Evolutionary conservation across 306 rosid species (phyloP).

Genomic region (Alnus rubra): DNA sequence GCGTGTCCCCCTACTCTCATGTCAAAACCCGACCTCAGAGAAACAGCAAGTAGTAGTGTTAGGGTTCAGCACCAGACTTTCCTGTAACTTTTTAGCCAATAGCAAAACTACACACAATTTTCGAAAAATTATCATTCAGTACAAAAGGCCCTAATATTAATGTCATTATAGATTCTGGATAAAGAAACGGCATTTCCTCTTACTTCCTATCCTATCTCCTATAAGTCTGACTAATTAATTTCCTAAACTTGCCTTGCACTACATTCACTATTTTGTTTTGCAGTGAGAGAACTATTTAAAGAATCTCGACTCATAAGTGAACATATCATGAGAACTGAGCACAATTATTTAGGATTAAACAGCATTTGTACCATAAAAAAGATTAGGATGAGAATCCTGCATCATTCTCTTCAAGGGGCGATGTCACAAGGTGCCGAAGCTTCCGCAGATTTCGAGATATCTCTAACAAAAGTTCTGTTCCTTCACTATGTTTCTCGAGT

Average conservation of each 20-base stretch:
- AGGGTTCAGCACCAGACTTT: neutral
- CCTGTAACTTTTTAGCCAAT: neutral
- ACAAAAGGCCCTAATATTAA: neutral
- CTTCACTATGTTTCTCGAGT: slow-evolving; percentile 48
- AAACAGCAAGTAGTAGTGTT: neutral
- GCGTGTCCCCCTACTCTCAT: too few species aligned
- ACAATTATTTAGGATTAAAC: slow-evolving; percentile 2
- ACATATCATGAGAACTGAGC: slow-evolving; percentile 11
- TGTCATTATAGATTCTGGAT: neutral
- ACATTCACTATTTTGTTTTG: neutral
- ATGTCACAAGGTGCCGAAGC: slow-evolving; percentile 42
- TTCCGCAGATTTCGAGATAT: slow-evolving; percentile 49
- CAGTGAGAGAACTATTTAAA: neutral
- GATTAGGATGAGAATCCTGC: slow-evolving; percentile 18
- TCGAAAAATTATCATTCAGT: neutral
- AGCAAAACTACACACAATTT: neutral
- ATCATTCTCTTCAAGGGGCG: slow-evolving; percentile 22
- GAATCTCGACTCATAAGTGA: slow-evolving; percentile 13
- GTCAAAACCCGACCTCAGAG: neutral
- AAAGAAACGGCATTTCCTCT: neutral
- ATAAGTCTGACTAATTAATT: neutral
- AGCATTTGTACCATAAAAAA: slow-evolving; percentile 13
- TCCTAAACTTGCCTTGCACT: neutral
- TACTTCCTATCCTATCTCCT: slow-evolving; percentile 1
- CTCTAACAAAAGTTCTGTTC: slow-evolving; percentile 46